These are phyloP conservation scores for Cladosporium sphaerospermum DNA, from an alignment of 2,329 filamentous ascomycete species.

Conservation along the genomic window DNA sequence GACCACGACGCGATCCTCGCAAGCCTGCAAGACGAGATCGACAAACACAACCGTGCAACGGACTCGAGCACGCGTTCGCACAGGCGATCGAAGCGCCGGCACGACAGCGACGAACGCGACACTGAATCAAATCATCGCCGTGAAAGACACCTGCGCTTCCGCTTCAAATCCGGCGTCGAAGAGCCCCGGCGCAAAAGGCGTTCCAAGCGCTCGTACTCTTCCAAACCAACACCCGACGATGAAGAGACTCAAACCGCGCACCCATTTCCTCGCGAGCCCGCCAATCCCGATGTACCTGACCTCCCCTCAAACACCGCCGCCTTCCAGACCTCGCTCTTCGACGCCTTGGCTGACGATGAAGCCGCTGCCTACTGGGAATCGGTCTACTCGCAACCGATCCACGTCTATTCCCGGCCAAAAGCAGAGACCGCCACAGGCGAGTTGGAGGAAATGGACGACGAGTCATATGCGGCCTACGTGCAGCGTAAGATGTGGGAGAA, in stretches of 20 bases:
- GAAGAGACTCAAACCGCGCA: constrained; percentile 19
- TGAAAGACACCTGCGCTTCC: constrained; percentile 17
- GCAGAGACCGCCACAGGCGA: constrained; percentile 47
- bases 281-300: constrained; percentile 13
- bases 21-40: constrained; percentile 29
- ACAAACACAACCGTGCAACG: constrained; percentile 24
- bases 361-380: constrained; percentile 91
- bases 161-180: constrained; percentile 25
- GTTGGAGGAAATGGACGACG: constrained; percentile 82
- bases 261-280: constrained; percentile 29
- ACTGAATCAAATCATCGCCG: not conserved
- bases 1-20: constrained; percentile 29
- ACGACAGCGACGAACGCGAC: constrained; percentile 10
- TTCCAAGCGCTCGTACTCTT: constrained; percentile 12
- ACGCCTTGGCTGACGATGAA: constrained; percentile 94
- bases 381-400: constrained; percentile 93
- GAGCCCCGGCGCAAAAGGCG: constrained; percentile 22
- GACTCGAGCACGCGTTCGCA: not conserved
- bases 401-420: constrained; percentile 65
- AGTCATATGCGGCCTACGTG: constrained; percentile 84
- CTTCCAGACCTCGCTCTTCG: constrained; percentile 91
- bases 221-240: constrained; percentile 1
- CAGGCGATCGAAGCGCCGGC: constrained; percentile 7
- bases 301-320: constrained; percentile 49
- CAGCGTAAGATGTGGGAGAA: constrained; percentile 92